Evolutionary conservation across 306 rosid genomes (phyloP).

Genomic region (Gastrolobium villosum): DNA sequence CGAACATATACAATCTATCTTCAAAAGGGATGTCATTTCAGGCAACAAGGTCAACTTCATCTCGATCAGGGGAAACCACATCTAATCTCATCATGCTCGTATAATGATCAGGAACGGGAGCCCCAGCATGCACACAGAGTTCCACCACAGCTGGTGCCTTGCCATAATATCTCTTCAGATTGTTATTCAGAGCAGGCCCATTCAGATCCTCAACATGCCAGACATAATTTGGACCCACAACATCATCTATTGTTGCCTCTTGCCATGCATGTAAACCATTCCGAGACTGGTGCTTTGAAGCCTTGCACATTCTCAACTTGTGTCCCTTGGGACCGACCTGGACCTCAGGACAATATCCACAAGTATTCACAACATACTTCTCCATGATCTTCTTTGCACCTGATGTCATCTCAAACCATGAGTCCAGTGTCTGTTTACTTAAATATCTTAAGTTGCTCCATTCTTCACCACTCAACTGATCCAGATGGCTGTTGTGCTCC

Average conservation of each 20-base stretch:
- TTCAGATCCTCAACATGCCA: conserved; percentile 81
- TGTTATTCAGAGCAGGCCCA: conserved; percentile 70
- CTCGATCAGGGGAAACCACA: conserved; percentile 78
- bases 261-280: conserved; percentile 96
- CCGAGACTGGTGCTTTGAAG: conserved; percentile 89
- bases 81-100: conserved; percentile 93
- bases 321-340: conserved; percentile 94
- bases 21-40: conserved; percentile 46
- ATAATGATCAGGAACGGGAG: conserved; percentile 72
- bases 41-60: conserved; percentile 82
- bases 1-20: conserved; percentile 28
- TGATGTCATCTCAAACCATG: conserved; percentile 80
- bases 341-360: conserved; percentile 88
- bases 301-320: conserved; percentile 89
- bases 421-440: conserved; percentile 60
- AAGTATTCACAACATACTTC: conserved; percentile 72
- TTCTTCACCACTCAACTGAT: conserved; percentile 48
- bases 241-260: conserved; percentile 78
- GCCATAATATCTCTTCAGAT: conserved; percentile 86
- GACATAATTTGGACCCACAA: conserved; percentile 78
- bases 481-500: conserved; percentile 43
- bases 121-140: conserved; percentile 84
- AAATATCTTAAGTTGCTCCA: conserved; percentile 50
- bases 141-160: conserved; percentile 95
- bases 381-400: conserved; percentile 84